These are phyloP conservation scores for Fusarium palustre DNA, from an alignment of 2,329 filamentous ascomycete genomes.

Conservation along the genomic window DNA sequence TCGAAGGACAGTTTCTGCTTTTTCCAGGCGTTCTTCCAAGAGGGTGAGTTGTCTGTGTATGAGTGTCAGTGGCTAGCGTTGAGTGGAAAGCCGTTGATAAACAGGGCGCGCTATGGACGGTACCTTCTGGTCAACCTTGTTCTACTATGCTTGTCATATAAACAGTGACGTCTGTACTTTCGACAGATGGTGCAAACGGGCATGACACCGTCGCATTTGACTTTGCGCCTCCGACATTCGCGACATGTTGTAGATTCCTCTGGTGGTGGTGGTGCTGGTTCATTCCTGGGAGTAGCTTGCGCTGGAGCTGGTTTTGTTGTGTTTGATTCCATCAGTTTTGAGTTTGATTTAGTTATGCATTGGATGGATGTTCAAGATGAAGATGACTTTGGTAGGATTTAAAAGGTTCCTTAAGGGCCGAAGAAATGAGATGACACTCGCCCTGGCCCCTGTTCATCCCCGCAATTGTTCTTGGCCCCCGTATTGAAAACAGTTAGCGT, in stretches of 20 bases:
- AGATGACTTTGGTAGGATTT: constrained; percentile 19
- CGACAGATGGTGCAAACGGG: constrained; percentile 31
- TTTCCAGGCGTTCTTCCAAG: constrained; percentile 37
- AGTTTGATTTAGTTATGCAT: neutral
- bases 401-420: constrained; percentile 1
- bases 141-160: constrained; percentile 35
- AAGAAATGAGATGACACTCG: constrained; percentile 6
- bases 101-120: neutral
- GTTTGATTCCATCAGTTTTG: constrained; percentile 10
- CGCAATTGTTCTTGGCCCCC: constrained; percentile 21
- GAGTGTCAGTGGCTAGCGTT: constrained; percentile 8
- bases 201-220: constrained; percentile 37
- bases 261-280: constrained; percentile 6
- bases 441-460: constrained; percentile 16
- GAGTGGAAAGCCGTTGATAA: neutral
- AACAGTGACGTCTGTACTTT: constrained; percentile 33
- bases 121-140: constrained; percentile 35
- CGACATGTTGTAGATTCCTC: constrained; percentile 32
- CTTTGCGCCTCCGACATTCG: constrained; percentile 35
- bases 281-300: constrained; percentile 13
- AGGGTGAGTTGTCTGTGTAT: constrained; percentile 33
- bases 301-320: neutral
- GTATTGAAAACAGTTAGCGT: neutral
- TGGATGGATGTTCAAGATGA: neutral
- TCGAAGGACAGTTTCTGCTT: constrained; percentile 35